phyloP scores from a whole-genome alignment of 1,284 basidiomycete genomes.

The Cryptococcus hybrid region DNA sequence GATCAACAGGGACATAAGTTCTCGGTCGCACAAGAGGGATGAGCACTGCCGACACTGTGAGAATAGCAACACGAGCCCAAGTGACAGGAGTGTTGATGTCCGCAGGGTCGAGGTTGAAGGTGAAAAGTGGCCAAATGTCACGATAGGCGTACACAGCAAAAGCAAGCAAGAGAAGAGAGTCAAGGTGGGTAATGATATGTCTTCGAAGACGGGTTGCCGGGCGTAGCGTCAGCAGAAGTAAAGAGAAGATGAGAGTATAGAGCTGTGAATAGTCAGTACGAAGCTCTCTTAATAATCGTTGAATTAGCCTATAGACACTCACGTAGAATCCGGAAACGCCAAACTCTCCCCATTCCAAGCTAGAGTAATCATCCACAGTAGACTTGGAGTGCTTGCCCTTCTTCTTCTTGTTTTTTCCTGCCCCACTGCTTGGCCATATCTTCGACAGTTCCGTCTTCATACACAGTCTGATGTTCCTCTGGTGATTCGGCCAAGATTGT shows the following conservation, averaged over 20 bases:
- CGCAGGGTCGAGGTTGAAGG: slow-evolving; percentile 52
- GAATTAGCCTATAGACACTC: slow-evolving; percentile 12
- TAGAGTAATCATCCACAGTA: slow-evolving; percentile 41
- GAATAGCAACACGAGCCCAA: slow-evolving; percentile 49
- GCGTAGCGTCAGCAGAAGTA: slow-evolving; percentile 38
- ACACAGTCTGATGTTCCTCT: not conserved
- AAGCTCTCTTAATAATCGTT: not conserved
- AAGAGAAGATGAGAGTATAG: slow-evolving; percentile 40
- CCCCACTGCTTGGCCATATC: slow-evolving; percentile 11
- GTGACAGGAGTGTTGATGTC: slow-evolving; percentile 50
- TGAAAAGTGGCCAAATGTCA: slow-evolving; percentile 64
- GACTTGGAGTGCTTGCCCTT: slow-evolving; percentile 27
- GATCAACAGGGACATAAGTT: slow-evolving; percentile 53
- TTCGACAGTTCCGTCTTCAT: not conserved
- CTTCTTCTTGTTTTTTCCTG: slow-evolving; percentile 36
- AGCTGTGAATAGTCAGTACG: slow-evolving; percentile 19
- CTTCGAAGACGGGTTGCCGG: slow-evolving; percentile 36
- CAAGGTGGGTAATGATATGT: slow-evolving; percentile 41
- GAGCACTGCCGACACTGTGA: slow-evolving; percentile 51
- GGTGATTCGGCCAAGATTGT: slow-evolving; percentile 43
- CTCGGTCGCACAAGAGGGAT: slow-evolving; percentile 57
- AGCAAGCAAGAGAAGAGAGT: slow-evolving; percentile 50
- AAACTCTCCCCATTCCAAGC: slow-evolving; percentile 48
- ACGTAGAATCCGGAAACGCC: slow-evolving; percentile 47
- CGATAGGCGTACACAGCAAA: slow-evolving; percentile 59